A percentile compares a stretch with the other conserved stretches of the same genome.
phyloP scores from a whole-genome alignment of 2,329 filamentous ascomycete genomes.

The Fusarium nygamai region DNA sequence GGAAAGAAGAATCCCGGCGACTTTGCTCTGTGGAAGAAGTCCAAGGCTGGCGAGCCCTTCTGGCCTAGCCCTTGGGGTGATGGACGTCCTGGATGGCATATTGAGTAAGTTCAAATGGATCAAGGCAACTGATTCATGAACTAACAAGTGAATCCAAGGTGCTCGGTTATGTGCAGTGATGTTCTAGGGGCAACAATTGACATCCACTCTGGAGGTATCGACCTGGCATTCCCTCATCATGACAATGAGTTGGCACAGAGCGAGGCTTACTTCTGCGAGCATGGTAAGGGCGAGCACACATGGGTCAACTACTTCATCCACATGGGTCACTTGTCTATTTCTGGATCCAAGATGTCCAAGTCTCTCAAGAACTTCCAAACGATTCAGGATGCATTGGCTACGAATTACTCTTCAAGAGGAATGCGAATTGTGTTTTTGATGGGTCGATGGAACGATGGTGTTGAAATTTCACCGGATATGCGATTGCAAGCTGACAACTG shows the following conservation, averaged over 20 bases:
- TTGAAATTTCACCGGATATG: constrained; percentile 90
- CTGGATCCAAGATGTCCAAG: constrained; percentile 96
- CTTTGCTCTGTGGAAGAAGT: constrained; percentile 94
- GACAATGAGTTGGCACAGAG: constrained; percentile 93
- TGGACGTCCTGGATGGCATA: constrained; percentile 94
- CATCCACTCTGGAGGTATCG: constrained; percentile 92
- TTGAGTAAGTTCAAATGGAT: constrained; percentile 64
- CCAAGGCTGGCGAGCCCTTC: constrained; percentile 89
- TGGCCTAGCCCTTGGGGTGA: constrained; percentile 91
- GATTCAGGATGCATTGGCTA: constrained; percentile 81
- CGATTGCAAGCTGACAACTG: constrained; percentile 77
- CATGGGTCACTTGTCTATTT: constrained; percentile 88
- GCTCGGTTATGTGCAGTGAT: constrained; percentile 93
- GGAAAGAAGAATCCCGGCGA: constrained; percentile 82
- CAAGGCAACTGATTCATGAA: background rate
- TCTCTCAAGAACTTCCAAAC: constrained; percentile 96
- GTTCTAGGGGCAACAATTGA: constrained; percentile 88
- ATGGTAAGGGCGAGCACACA: constrained; percentile 65
- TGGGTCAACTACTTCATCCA: constrained; percentile 98
- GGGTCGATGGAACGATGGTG: constrained; percentile 88
- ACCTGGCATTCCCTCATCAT: constrained; percentile 90
- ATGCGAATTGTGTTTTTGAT: constrained; percentile 89
- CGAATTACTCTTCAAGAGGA: constrained; percentile 77
- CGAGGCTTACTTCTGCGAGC: constrained; percentile 79
- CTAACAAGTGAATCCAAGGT: constrained; percentile 49